phyloP scores from a whole-genome alignment of 345 rosid species.

The Adansonia digitata region DNA sequence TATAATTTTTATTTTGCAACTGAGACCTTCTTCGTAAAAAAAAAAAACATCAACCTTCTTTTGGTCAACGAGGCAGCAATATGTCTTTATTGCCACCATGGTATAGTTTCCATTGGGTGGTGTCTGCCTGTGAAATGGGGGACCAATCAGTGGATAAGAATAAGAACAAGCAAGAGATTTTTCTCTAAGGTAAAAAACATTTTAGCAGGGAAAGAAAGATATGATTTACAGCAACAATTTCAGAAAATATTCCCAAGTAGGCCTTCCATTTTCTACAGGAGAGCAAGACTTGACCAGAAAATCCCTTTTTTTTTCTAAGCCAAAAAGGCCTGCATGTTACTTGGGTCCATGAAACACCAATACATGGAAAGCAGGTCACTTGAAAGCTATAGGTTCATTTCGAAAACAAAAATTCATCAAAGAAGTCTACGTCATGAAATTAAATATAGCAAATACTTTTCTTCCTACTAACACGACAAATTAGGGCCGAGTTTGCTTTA shows the following conservation, averaged over 20 bases:
- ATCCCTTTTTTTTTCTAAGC: neutral
- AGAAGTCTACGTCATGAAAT: too few relatives aligned
- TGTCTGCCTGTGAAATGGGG: slow-evolving; percentile 28
- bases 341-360: too few relatives aligned
- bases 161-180: slow-evolving; percentile 16
- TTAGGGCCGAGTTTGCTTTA: neutral
- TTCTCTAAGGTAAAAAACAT: neutral
- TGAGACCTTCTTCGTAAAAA: too few relatives aligned
- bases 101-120: slow-evolving; percentile 17
- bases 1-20: too few relatives aligned
- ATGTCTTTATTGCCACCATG: slow-evolving; percentile 19
- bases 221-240: slow-evolving; percentile 15
- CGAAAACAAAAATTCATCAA: neutral
- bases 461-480: neutral
- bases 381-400: neutral
- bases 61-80: slow-evolving; percentile 13
- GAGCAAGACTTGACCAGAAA: slow-evolving; percentile 10
- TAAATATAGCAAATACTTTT: too few relatives aligned
- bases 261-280: neutral
- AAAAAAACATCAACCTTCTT: slow-evolving; percentile 31
- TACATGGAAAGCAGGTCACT: slow-evolving; percentile 7
- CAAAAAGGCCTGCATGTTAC: neutral
- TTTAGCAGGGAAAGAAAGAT: slow-evolving; percentile 10
- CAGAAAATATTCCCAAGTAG: neutral
- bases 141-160: slow-evolving; percentile 20